Conservation (phyloP, 352 stramenopile genomes). For the Elongisporangium prolatum region DNA sequence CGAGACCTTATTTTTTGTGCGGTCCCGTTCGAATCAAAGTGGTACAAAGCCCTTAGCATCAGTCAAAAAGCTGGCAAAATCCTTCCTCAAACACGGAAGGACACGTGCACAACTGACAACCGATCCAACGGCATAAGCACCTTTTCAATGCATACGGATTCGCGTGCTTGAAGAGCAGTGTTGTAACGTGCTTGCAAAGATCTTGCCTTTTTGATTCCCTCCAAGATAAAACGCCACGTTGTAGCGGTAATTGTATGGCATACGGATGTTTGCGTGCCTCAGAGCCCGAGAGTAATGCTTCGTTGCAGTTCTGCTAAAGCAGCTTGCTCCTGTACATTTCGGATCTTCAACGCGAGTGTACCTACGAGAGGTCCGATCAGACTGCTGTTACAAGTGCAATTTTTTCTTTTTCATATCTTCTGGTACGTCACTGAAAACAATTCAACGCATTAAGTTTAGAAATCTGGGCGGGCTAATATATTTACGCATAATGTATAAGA, state of each 20-base stretch:
- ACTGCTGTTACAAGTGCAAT: no score
- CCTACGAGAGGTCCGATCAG: neutral
- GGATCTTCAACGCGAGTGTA: neutral
- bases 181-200: neutral
- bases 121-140: neutral
- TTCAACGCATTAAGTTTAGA: neutral
- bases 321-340: neutral
- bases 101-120: neutral
- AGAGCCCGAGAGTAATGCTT: neutral
- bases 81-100: neutral
- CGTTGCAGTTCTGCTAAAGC: neutral
- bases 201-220: neutral
- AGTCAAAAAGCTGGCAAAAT: neutral
- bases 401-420: no score
- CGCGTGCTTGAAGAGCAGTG: neutral
- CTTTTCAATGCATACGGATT: neutral
- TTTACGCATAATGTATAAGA: neutral
- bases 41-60: neutral
- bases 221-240: neutral
- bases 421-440: neutral
- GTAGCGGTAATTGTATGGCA: neutral
- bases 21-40: neutral
- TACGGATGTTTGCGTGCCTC: neutral
- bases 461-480: neutral
- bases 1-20: neutral